Evolutionary conservation across 2,329 filamentous ascomycete genomes (phyloP).

Genomic region (Colletotrichum somersetense): DNA sequence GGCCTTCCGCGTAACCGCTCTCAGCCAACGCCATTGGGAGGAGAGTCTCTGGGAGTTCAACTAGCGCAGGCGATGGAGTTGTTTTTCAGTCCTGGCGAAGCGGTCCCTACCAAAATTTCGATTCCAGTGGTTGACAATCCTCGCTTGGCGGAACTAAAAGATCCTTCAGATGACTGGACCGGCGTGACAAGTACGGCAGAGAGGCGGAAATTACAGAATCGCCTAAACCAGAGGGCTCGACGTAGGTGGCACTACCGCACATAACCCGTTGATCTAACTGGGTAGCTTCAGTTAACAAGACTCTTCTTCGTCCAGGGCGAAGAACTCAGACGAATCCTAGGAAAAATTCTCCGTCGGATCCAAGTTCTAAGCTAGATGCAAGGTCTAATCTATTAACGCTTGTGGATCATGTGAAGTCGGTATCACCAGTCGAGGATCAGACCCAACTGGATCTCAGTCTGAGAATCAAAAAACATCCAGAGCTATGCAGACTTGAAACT

Average conservation of each 20-base stretch:
- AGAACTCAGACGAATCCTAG: not conserved
- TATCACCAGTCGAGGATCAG: not conserved
- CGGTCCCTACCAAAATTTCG: constrained; percentile 9
- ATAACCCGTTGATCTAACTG: not conserved
- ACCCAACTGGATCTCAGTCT: not conserved
- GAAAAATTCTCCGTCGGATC: not conserved
- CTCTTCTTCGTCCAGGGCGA: not conserved
- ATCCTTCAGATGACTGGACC: constrained; percentile 50
- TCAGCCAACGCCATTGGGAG: not conserved
- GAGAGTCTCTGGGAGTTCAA: not conserved
- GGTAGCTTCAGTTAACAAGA: not conserved
- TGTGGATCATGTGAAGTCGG: constrained; percentile 1
- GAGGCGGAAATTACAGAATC: constrained; percentile 40
- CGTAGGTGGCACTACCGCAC: constrained; percentile 22
- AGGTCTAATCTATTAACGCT: not conserved
- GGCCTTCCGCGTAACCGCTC: no score
- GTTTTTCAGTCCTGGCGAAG: constrained; percentile 27
- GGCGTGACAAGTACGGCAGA: constrained; percentile 47
- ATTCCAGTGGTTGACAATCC: constrained; percentile 30
- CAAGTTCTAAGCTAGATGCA: not conserved
- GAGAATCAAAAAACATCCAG: not conserved
- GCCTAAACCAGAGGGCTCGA: constrained; percentile 36
- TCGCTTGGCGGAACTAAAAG: constrained; percentile 21
- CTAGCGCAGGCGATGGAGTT: constrained; percentile 18
- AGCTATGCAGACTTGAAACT: constrained; percentile 6